Conservation (phyloP, 306 rosid species). For the Carpinus viminea region DNA sequence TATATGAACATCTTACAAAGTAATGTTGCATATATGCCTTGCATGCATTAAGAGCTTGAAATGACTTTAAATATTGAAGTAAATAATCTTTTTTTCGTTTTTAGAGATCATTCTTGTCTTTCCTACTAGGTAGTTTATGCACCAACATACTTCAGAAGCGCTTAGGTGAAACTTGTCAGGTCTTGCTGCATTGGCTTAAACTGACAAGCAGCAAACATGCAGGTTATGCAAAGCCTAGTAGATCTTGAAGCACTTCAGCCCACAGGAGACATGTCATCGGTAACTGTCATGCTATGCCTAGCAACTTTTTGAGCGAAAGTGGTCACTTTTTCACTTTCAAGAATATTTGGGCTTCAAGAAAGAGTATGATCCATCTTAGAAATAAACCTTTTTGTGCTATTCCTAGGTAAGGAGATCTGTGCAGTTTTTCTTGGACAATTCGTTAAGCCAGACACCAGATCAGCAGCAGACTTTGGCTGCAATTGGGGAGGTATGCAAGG, state of each 20-base stretch:
- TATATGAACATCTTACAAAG: neutral
- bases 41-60: neutral
- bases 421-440: slow-evolving; percentile 72
- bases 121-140: neutral
- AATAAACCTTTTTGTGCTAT: slow-evolving; percentile 4
- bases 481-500: slow-evolving; percentile 71
- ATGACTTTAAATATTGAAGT: neutral
- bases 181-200: slow-evolving; percentile 8
- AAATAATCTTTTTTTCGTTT: slow-evolving; percentile 8
- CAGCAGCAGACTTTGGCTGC: slow-evolving; percentile 70
- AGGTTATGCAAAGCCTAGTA: slow-evolving; percentile 73
- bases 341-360: slow-evolving; percentile 6
- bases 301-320: slow-evolving; percentile 2
- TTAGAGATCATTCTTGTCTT: neutral
- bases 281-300: slow-evolving; percentile 21
- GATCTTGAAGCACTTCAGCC: slow-evolving; percentile 88
- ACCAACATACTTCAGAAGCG: neutral
- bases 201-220: slow-evolving; percentile 34
- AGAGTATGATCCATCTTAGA: neutral
- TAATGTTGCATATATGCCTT: neutral
- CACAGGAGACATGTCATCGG: slow-evolving; percentile 74
- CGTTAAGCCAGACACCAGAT: slow-evolving; percentile 64
- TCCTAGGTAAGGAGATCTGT: slow-evolving; percentile 81
- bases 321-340: neutral
- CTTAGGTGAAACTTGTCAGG: neutral